Conservation (phyloP, 208 protist species). For the Endotrypanum monterogeii region DNA sequence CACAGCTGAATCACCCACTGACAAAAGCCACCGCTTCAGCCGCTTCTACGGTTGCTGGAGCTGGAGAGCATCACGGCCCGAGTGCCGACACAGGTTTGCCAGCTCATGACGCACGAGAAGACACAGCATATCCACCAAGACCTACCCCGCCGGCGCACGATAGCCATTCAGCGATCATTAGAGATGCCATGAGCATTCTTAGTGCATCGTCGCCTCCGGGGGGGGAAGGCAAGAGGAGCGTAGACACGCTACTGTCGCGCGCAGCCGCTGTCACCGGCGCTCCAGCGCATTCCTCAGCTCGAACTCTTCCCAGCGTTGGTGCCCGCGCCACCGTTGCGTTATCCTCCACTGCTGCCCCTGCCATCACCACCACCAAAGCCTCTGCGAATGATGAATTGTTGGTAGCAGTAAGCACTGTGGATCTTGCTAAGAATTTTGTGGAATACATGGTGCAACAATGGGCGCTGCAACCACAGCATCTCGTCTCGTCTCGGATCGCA, state of each 20-base stretch:
- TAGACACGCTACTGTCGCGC: neutral
- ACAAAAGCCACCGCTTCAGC: constrained; percentile 4
- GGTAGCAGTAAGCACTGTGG: constrained; percentile 20
- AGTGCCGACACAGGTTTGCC: neutral
- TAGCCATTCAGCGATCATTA: neutral
- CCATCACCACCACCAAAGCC: neutral
- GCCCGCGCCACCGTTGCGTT: neutral
- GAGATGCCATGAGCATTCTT: neutral
- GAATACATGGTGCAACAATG: constrained; percentile 16
- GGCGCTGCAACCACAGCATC: constrained; percentile 17
- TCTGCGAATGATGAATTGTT: constrained; percentile 14
- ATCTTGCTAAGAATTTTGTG: constrained; percentile 29
- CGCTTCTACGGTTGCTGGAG: neutral
- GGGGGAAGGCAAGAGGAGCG: neutral
- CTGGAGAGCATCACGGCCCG: neutral
- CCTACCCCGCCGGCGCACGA: neutral
- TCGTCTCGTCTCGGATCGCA: neutral
- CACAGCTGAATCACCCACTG: neutral
- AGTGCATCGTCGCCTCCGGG: neutral
- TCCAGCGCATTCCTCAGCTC: neutral
- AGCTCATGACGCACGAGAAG: neutral
- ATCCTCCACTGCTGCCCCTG: neutral
- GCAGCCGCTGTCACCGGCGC: neutral
- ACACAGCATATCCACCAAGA: neutral
- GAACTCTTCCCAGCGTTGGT: neutral